Evolutionary conservation across 176 grass and related monocot species (phyloP).

Genomic region (Lolium perenne): DNA sequence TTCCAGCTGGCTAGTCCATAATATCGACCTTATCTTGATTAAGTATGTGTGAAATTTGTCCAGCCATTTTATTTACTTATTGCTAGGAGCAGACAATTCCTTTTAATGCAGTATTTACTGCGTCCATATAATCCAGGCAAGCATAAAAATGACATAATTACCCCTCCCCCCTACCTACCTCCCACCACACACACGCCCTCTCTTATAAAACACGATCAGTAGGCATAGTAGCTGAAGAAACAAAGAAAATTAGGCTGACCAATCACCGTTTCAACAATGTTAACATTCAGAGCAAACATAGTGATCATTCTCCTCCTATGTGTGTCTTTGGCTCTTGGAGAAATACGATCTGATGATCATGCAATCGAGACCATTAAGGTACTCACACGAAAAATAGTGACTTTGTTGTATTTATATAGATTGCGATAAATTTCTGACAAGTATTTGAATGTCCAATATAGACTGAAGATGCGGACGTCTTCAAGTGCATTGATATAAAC

Average conservation of each 20-base stretch:
- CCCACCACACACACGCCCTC: no score
- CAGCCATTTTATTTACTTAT: neutral
- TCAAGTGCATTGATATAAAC: neutral
- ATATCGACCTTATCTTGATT: neutral
- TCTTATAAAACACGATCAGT: neutral
- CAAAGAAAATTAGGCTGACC: neutral
- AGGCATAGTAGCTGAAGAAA: neutral
- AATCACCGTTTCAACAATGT: neutral
- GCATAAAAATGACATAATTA: neutral
- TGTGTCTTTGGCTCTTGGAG: neutral
- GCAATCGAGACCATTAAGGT: neutral
- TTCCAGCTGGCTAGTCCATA: neutral
- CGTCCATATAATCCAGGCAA: neutral
- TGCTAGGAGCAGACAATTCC: neutral
- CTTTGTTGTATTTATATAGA: neutral
- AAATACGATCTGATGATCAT: neutral
- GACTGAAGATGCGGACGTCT: neutral
- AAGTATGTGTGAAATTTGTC: neutral
- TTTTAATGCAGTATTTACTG: neutral
- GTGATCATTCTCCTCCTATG: neutral
- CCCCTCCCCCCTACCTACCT: neutral
- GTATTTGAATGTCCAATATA: neutral
- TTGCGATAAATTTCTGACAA: neutral
- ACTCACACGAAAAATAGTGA: neutral
- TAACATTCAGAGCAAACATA: neutral